phyloP scores from a whole-genome alignment of 2,329 filamentous ascomycete species.

The Cladosporium sp. region DNA sequence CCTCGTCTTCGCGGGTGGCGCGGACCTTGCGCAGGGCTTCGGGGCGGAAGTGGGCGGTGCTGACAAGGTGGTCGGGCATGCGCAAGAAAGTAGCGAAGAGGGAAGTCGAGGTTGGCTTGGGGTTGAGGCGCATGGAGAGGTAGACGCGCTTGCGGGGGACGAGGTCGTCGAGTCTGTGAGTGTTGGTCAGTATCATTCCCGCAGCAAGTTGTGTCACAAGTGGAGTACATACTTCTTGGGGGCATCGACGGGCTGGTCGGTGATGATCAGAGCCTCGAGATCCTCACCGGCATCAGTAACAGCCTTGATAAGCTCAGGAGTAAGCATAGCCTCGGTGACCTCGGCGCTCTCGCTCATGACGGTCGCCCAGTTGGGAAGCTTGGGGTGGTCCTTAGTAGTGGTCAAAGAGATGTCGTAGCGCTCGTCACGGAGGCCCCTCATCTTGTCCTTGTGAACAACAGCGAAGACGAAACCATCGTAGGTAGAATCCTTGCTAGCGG shows the following conservation, averaged over 20 bases:
- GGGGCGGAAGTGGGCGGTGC: constrained; percentile 78
- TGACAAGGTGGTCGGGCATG: constrained; percentile 77
- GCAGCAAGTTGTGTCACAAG: background rate
- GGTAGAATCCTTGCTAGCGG: constrained; percentile 55
- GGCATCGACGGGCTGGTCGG: constrained; percentile 85
- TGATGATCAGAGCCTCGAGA: constrained; percentile 84
- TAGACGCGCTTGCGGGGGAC: constrained; percentile 81
- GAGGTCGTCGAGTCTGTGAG: constrained; percentile 74
- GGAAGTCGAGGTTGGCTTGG: constrained; percentile 63
- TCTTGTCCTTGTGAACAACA: constrained; percentile 89
- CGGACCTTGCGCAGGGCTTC: constrained; percentile 84
- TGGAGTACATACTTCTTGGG: constrained; percentile 69
- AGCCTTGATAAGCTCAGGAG: constrained; percentile 80
- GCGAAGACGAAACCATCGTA: constrained; percentile 95
- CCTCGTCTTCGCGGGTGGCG: constrained; percentile 74
- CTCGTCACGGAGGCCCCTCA: constrained; percentile 86
- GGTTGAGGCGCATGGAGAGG: constrained; percentile 69
- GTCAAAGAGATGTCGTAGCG: constrained; percentile 94
- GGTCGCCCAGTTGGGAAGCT: constrained; percentile 85
- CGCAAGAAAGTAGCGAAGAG: constrained; percentile 78
- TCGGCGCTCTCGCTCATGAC: constrained; percentile 98
- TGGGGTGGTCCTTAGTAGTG: constrained; percentile 85
- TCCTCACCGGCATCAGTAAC: constrained; percentile 74
- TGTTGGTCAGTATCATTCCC: background rate
- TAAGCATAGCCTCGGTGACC: constrained; percentile 83